Base-by-base conservation (phyloP, 169 alveolate genomes). In the Amoebophrya sp. region DNA sequence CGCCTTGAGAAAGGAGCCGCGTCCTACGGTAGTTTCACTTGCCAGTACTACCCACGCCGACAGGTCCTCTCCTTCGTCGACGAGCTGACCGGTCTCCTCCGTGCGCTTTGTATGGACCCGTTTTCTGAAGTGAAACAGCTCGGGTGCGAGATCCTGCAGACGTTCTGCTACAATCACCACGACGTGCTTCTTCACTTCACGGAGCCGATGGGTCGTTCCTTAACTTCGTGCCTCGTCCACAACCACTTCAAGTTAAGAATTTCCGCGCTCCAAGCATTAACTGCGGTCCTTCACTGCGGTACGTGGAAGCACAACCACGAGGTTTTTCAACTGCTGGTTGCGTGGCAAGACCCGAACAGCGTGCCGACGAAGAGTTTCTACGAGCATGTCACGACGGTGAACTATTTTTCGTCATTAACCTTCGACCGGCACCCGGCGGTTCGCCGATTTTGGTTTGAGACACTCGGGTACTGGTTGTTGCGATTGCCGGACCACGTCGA, bases 301-400 rank as follows among this genome's bases (percentile, higher is more conserved):
- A 94, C 92, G 31, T 96, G 95, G 95, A 97, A 97, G 92, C 94
- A 95, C 90, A 97, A 93, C 90, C 97, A 95, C n/a, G 94, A 94
- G 41, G 95, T 96, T 0, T 91, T 97, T 92, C 98, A 97, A 93
- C 95, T 92, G 92, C 93, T 96, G 34, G 95, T 96, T 20, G 99
- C 98, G 0, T 97, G 97, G 93, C 95, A 97, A 88, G 98, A 97
- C 90, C 98, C 99, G 4, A 96, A 96, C 90, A 41, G 95, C 0
- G 98, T 97, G 43, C 98, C 99, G 4, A 96, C 96, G 41, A 96
- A 96, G 93, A 97, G 96, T 87, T 96, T 97, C 91, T 97, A 58
- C 78, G 78, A 58, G 23, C 34, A 16, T 10, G 38, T 23, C 34
- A 58, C 78, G 10, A 58, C 78, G 34, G 78, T 58, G 78, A 58